phyloP scores from a whole-genome alignment of 176 grass and related monocot species.

The Avena eriantha region DNA sequence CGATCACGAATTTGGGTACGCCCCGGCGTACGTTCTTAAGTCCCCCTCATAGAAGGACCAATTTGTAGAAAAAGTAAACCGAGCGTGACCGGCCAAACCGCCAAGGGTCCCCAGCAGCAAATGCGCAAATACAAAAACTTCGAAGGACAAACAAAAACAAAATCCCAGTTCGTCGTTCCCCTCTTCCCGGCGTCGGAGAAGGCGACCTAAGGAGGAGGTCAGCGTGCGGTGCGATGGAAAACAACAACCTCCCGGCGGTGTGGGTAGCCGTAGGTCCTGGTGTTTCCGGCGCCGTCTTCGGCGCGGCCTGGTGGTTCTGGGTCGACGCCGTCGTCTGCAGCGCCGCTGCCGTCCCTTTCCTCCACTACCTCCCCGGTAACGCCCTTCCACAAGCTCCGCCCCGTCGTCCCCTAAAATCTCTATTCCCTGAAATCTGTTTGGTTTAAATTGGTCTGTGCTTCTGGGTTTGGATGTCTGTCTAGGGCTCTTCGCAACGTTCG shows the following conservation, averaged over 20 bases:
- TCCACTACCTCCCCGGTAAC: conserved; percentile 89
- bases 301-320: conserved; percentile 89
- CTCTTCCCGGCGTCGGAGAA: conserved; percentile 35
- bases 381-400: background rate
- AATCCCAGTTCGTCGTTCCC: background rate
- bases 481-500: conserved; percentile 56
- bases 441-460: background rate
- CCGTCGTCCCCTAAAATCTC: background rate
- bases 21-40: background rate
- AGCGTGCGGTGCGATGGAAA: conserved; percentile 40
- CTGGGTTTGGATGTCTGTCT: conserved; percentile 6
- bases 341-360: conserved; percentile 68
- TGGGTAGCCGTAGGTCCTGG: conserved; percentile 68
- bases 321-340: conserved; percentile 92
- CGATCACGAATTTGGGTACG: too few species aligned
- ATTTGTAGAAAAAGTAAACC: background rate
- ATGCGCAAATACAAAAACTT: background rate
- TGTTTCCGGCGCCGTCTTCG: conserved; percentile 75
- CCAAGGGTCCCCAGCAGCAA: background rate
- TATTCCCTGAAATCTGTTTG: background rate
- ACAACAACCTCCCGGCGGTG: conserved; percentile 51
- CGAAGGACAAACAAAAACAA: conserved; percentile 1
- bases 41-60: background rate
- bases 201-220: conserved; percentile 4
- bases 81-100: background rate